These are phyloP conservation scores for Crithidia brevicula DNA, from an alignment of 208 protist species.

Conservation along the genomic window DNA sequence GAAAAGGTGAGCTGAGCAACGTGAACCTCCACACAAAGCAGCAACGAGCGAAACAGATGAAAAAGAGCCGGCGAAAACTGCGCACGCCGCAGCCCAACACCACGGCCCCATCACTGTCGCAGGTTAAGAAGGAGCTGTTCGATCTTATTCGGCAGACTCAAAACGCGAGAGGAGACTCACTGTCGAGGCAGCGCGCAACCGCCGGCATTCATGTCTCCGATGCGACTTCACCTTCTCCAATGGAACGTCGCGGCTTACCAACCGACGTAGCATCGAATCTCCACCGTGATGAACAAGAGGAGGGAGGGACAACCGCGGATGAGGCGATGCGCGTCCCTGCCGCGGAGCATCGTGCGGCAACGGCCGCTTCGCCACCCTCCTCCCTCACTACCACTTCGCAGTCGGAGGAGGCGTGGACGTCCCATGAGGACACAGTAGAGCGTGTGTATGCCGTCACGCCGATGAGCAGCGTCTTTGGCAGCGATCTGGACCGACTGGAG, in stretches of 20 bases:
- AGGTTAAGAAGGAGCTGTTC: constrained; percentile 28
- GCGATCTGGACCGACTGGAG: constrained; percentile 81
- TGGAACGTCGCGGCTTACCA: constrained; percentile 14
- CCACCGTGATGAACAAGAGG: not conserved
- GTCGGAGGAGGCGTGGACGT: constrained; percentile 29
- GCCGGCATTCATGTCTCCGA: constrained; percentile 5
- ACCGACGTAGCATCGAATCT: constrained; percentile 9
- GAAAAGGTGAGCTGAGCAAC: constrained; percentile 57
- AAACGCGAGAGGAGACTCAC: constrained; percentile 15
- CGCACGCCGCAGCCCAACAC: constrained; percentile 6
- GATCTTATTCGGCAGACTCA: constrained; percentile 25
- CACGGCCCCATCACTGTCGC: constrained; percentile 1
- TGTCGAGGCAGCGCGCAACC: constrained; percentile 2
- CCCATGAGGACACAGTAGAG: constrained; percentile 46
- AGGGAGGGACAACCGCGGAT: not conserved
- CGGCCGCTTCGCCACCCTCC: constrained; percentile 17
- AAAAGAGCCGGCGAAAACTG: constrained; percentile 14
- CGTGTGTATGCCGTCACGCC: constrained; percentile 51
- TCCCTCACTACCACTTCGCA: constrained; percentile 8
- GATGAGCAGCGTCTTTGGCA: constrained; percentile 68
- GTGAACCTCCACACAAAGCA: constrained; percentile 45
- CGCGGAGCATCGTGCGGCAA: constrained; percentile 15
- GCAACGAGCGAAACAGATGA: constrained; percentile 13
- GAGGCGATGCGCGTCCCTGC: not conserved
- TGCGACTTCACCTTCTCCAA: not conserved